phyloP scores from a whole-genome alignment of 192 early-diverging fungal genomes.

The Backusella liffmaniae region DNA sequence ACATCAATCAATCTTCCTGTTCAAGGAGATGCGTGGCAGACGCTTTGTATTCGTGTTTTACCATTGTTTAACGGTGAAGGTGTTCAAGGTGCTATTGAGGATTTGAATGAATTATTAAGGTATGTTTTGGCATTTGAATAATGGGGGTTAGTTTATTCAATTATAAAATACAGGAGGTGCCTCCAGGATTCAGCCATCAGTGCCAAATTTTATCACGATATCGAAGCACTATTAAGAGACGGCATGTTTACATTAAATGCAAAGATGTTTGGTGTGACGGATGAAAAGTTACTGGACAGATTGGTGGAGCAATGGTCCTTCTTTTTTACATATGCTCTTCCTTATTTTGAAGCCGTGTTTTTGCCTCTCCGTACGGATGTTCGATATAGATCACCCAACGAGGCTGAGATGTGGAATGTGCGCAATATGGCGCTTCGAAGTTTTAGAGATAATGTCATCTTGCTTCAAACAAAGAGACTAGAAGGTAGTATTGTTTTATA shows the following conservation, averaged over 20 bases:
- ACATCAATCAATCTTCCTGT: not conserved
- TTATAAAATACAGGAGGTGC: constrained; percentile 35
- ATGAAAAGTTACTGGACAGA: constrained; percentile 64
- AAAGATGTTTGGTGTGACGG: constrained; percentile 62
- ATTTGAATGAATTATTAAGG: constrained; percentile 78
- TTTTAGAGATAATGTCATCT: constrained; percentile 67
- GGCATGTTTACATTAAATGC: constrained; percentile 68
- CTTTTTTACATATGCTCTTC: constrained; percentile 78
- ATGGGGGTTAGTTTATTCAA: no score
- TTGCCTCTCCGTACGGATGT: constrained; percentile 63
- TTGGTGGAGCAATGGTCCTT: constrained; percentile 80
- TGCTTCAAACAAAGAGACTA: constrained; percentile 58
- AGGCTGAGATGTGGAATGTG: constrained; percentile 55
- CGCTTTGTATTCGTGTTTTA: constrained; percentile 68
- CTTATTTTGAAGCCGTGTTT: constrained; percentile 86
- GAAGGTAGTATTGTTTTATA: constrained; percentile 45
- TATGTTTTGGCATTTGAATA: constrained; percentile 22
- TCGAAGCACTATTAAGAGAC: constrained; percentile 55
- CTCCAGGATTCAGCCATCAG: constrained; percentile 37
- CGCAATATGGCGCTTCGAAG: constrained; percentile 58
- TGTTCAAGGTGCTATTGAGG: constrained; percentile 79
- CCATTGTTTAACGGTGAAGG: constrained; percentile 89
- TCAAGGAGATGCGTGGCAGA: constrained; percentile 69
- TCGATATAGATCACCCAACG: constrained; percentile 28
- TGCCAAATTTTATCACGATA: constrained; percentile 49